Conservation (phyloP, 495 filamentous ascomycete species). For the Articulospora tetracladia region DNA sequence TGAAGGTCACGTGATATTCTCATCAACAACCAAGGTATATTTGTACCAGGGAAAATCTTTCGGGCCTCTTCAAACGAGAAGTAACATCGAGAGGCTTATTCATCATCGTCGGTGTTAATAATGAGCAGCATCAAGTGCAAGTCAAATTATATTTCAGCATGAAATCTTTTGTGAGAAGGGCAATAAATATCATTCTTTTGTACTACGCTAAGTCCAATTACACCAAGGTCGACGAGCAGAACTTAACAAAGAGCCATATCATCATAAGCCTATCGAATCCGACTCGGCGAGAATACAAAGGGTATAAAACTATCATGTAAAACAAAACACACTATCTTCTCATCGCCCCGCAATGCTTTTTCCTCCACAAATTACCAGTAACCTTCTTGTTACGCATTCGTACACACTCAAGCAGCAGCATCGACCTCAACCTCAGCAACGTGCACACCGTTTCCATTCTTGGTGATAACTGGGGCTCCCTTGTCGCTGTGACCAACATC, state of each 20-base stretch:
- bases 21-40: too few species aligned
- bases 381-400: not conserved
- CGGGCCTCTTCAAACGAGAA: too few species aligned
- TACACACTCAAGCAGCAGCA: not conserved
- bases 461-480: constrained; percentile 10
- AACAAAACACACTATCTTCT: not conserved
- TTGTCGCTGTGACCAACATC: constrained; percentile 16
- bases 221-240: not conserved
- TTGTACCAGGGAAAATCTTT: too few species aligned
- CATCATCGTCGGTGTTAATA: too few species aligned
- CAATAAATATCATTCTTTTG: not conserved
- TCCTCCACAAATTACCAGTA: not conserved
- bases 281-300: not conserved
- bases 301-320: constrained; percentile 1
- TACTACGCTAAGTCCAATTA: not conserved
- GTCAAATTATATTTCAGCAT: too few species aligned
- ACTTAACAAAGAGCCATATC: not conserved
- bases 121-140: too few species aligned
- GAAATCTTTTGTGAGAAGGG: not conserved
- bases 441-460: constrained; percentile 11
- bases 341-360: not conserved
- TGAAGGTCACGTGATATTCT: too few species aligned
- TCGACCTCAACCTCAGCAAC: constrained; percentile 15
- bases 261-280: constrained; percentile 3
- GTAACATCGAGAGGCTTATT: too few species aligned